Percentiles rank a stretch among this genome's conserved stretches.
Conservation (phyloP, 108 stramenopile species). For the Asterionellopsis glacialis region DNA sequence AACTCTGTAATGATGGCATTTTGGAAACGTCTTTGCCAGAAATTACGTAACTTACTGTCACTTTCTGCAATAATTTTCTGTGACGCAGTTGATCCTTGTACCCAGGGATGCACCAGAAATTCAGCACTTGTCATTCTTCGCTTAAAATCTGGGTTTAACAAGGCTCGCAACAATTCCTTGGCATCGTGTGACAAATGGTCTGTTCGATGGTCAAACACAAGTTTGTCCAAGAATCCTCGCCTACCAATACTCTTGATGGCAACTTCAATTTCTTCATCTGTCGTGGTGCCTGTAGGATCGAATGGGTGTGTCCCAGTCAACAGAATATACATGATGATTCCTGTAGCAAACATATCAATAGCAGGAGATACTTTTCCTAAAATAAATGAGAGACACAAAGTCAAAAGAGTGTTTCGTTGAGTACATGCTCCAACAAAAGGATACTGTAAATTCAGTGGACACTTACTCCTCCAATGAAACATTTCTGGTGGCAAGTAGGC, state of each 20-base stretch:
- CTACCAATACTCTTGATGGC: slow-evolving; percentile 26
- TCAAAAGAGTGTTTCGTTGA: no score
- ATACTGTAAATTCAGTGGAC: not conserved
- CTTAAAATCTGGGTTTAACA: slow-evolving; percentile 68
- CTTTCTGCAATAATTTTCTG: not conserved
- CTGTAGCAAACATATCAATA: slow-evolving; percentile 71
- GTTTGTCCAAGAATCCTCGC: not conserved
- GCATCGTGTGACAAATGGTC: slow-evolving; percentile 57
- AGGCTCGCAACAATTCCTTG: slow-evolving; percentile 50
- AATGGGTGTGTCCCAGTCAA: slow-evolving; percentile 67
- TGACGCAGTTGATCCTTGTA: slow-evolving; percentile 73
- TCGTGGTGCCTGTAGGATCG: slow-evolving; percentile 18
- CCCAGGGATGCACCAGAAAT: slow-evolving; percentile 89
- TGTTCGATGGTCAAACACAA: slow-evolving; percentile 8
- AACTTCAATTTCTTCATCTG: slow-evolving; percentile 57
- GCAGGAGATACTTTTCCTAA: slow-evolving; percentile 29
- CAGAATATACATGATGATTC: slow-evolving; percentile 71
- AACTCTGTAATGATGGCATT: not conserved
- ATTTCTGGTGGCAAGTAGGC: slow-evolving; percentile 44
- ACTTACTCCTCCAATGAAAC: not conserved
- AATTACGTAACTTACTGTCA: not conserved
- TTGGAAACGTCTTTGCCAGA: not conserved
- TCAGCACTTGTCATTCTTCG: slow-evolving; percentile 62
- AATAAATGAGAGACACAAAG: not conserved
- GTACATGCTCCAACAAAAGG: no score